These are phyloP conservation scores for Xerocomellus chrysenteron DNA, from an alignment of 768 basidiomycete species.

Conservation along the genomic window DNA sequence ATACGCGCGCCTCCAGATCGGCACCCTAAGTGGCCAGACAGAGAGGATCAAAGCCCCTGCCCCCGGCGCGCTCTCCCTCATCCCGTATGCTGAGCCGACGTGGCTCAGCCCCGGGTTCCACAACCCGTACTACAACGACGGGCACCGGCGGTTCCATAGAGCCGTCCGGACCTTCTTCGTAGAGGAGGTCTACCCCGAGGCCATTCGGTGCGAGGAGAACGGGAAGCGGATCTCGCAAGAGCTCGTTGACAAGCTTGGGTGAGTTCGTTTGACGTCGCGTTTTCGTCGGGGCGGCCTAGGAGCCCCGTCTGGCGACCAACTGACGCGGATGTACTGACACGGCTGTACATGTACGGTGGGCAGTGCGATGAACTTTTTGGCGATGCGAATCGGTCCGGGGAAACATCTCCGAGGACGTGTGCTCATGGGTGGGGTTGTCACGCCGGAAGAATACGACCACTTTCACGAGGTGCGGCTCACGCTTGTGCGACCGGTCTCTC, in stretches of 20 bases:
- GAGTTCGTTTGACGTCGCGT: constrained; percentile 24
- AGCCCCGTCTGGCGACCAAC: background rate
- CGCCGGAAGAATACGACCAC: constrained; percentile 87
- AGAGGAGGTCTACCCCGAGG: constrained; percentile 74
- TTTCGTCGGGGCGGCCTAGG: too few relatives aligned
- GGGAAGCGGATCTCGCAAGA: constrained; percentile 85
- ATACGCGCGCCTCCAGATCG: constrained; percentile 68
- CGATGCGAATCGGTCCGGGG: constrained; percentile 74
- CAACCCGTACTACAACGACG: constrained; percentile 76
- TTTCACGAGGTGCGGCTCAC: constrained; percentile 72
- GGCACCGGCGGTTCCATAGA: constrained; percentile 72
- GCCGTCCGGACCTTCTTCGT: constrained; percentile 75
- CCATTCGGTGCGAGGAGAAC: constrained; percentile 75
- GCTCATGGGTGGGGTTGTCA: constrained; percentile 77
- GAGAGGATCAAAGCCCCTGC: constrained; percentile 52
- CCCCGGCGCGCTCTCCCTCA: constrained; percentile 64
- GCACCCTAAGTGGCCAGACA: constrained; percentile 56
- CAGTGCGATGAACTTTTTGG: constrained; percentile 63
- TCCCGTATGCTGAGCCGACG: constrained; percentile 85
- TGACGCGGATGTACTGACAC: background rate
- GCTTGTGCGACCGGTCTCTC: background rate
- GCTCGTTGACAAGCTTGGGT: constrained; percentile 85
- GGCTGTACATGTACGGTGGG: too few relatives aligned
- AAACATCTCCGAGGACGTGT: constrained; percentile 82
- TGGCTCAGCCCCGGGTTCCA: constrained; percentile 71